Base-by-base conservation (phyloP, 768 basidiomycete species). In the Glaciozyma antarctica region DNA sequence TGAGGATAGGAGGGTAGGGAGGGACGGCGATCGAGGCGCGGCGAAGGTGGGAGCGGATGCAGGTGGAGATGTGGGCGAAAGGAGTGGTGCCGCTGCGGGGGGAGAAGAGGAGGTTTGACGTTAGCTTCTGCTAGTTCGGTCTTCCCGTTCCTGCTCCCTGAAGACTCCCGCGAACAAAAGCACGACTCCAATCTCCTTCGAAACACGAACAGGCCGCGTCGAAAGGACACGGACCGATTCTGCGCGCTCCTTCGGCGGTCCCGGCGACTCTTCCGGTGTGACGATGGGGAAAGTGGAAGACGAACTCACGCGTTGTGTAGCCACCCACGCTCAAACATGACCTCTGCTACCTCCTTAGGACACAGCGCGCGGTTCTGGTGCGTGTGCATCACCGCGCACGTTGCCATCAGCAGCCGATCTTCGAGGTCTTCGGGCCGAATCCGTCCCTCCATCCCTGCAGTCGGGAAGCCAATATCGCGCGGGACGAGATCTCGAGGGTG, bases 301-400 rank as follows among this genome's bases (percentile, higher is more conserved):
- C 22, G 17, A 13, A 71, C 73, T 62, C 47, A 73, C 71, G 63
- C 69, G 45, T 69, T 68, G 64, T 66, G 67, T 13, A 66, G 58
- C 73, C 73, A 74, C 6, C 63, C 66, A 22, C 63, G 62, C 54
- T 69, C 65, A 57, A 68, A 66, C 62, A 69, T 68, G 58, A 72
- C 66, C 44, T 67, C 63, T 8, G 70, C 73, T 9, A 74, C 66
- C 61, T 74, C 73, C 55, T 74, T 74, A 10, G 73, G 73, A 24
- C 69, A 69, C 38, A 74, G 54, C 3, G 73, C 73, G 19, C 73
- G 60, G 51, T 74, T 74, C 62, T 63, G 56, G 47, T 67, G 63
- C 34, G 38, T 22, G 41, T 65, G 66, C 63, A 70, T 43, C 16
- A 70, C 56, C 16, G 65, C 60, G 34, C 69, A 70, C 5, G 64